Evolutionary conservation across 2,329 filamentous ascomycete genomes (phyloP).

Genomic region (Ophiostoma ips): DNA sequence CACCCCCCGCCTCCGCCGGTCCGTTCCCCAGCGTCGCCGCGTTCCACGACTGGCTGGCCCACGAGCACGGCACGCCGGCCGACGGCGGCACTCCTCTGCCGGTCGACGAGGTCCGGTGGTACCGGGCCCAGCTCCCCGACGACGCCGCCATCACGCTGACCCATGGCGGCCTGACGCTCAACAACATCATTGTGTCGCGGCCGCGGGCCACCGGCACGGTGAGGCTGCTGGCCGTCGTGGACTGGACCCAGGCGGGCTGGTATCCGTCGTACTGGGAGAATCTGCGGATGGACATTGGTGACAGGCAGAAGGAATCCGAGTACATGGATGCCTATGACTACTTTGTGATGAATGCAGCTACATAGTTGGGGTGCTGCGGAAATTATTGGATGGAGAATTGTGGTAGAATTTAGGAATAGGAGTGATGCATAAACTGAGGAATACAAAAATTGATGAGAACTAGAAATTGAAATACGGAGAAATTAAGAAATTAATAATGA

Average conservation of each 20-base stretch:
- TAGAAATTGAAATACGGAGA: too few relatives aligned
- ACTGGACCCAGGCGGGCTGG: conserved; percentile 24
- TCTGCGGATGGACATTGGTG: conserved; percentile 14
- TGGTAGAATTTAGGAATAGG: too few relatives aligned
- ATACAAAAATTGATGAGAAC: too few relatives aligned
- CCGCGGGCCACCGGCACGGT: background rate
- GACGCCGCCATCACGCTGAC: background rate
- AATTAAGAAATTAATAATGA: too few relatives aligned
- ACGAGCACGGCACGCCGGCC: background rate
- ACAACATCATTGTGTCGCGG: background rate
- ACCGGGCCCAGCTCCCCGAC: background rate
- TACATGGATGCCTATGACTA: too few relatives aligned
- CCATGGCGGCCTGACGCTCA: background rate
- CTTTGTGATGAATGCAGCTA: too few relatives aligned
- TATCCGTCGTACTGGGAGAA: conserved; percentile 23
- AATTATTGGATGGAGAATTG: too few relatives aligned
- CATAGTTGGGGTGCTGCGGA: too few relatives aligned
- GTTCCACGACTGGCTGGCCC: conserved; percentile 18
- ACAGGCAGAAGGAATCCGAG: too few relatives aligned
- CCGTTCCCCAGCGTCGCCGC: conserved; percentile 15
- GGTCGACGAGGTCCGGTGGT: too few relatives aligned
- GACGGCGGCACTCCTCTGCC: too few relatives aligned
- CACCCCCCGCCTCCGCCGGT: conserved; percentile 10
- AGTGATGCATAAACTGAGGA: too few relatives aligned
- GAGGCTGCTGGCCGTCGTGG: conserved; percentile 18